Evolutionary conservation across 179 eudicot species (phyloP).

Genomic region (Beta corolliflora): DNA sequence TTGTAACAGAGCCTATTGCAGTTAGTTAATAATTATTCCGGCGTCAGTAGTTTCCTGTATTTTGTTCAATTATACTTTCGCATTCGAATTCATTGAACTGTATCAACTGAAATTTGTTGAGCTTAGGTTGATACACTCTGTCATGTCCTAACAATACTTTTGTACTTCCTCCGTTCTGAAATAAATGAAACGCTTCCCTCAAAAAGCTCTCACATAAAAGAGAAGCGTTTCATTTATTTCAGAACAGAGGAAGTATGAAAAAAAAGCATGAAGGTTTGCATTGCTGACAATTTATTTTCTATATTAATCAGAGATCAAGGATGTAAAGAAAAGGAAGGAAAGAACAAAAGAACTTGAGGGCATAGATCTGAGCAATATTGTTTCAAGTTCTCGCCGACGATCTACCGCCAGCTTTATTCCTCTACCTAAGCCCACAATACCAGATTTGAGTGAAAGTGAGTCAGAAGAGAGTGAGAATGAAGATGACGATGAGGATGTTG

Average conservation of each 20-base stretch:
- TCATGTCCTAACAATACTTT: not conserved
- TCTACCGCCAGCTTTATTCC: conserved; percentile 61
- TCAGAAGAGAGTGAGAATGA: conserved; percentile 46
- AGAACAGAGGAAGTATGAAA: not conserved
- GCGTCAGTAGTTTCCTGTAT: not conserved
- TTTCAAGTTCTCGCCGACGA: conserved; percentile 82
- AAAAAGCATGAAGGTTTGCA: not conserved
- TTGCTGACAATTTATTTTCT: conserved; percentile 5
- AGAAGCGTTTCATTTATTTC: too few relatives aligned
- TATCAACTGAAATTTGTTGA: not conserved
- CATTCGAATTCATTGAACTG: not conserved
- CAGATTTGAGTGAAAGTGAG: conserved; percentile 47
- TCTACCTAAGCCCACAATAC: conserved; percentile 69
- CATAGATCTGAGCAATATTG: conserved; percentile 89
- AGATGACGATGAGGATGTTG: conserved; percentile 38
- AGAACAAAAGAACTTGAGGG: conserved; percentile 93
- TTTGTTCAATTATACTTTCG: too few relatives aligned
- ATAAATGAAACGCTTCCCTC: too few relatives aligned
- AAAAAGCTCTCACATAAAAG: too few relatives aligned
- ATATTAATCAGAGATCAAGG: conserved; percentile 69
- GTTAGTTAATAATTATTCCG: not conserved
- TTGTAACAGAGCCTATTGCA: not conserved
- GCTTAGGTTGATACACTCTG: not conserved
- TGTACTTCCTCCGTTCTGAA: not conserved
- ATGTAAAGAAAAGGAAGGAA: conserved; percentile 76